Evolutionary conservation across 2,329 filamentous ascomycete species (phyloP).

Genomic region (Tolypocladium inflatum): DNA sequence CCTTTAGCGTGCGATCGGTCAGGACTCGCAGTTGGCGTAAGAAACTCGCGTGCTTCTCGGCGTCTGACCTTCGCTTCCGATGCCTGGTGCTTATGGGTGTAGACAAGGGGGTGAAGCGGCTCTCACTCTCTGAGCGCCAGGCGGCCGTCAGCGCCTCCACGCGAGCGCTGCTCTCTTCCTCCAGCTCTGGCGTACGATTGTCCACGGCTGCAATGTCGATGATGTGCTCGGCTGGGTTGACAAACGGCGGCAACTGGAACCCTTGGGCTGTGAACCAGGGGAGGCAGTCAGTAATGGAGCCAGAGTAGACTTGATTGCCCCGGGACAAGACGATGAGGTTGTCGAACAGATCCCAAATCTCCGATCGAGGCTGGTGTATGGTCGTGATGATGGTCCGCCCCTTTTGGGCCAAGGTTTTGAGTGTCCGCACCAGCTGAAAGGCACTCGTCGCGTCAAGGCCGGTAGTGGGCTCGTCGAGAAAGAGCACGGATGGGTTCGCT

Average conservation of each 20-base stretch:
- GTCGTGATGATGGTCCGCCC: constrained; percentile 65
- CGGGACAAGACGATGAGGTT: constrained; percentile 58
- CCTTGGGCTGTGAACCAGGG: constrained; percentile 54
- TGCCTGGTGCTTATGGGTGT: constrained; percentile 1
- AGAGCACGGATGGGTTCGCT: constrained; percentile 69
- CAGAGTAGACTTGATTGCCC: constrained; percentile 61
- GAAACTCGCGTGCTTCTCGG: constrained; percentile 43
- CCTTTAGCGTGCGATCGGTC: constrained; percentile 58
- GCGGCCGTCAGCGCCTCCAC: constrained; percentile 51
- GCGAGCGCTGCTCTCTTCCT: constrained; percentile 46
- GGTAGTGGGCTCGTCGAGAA: constrained; percentile 72
- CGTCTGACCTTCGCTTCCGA: constrained; percentile 10
- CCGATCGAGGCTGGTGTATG: constrained; percentile 68
- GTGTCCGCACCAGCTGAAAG: constrained; percentile 60
- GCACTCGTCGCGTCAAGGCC: constrained; percentile 70
- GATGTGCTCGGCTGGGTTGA: constrained; percentile 69
- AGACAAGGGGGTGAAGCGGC: constrained; percentile 13
- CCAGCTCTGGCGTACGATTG: constrained; percentile 57
- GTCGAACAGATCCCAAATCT: constrained; percentile 73
- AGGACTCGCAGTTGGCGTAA: constrained; percentile 55
- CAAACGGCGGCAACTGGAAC: constrained; percentile 56
- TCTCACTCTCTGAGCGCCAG: constrained; percentile 40
- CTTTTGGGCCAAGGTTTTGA: constrained; percentile 58
- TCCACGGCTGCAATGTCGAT: constrained; percentile 69
- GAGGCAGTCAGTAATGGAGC: constrained; percentile 45